Percentiles rank a stretch among this genome's conserved stretches.
phyloP scores from a whole-genome alignment of 2,329 filamentous ascomycete species.

The Sarocladiaceae sp. region DNA sequence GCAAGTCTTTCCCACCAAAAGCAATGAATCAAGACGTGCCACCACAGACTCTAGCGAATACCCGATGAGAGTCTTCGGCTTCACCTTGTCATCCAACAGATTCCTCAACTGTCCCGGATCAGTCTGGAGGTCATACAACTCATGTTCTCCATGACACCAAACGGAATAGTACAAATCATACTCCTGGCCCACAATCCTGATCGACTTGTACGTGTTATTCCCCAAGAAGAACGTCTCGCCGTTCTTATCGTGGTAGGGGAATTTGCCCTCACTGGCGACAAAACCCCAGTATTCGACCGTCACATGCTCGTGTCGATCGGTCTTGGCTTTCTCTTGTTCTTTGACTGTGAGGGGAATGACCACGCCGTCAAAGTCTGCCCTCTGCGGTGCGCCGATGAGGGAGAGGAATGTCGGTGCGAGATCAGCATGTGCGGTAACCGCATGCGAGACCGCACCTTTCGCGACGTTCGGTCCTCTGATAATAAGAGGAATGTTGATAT shows the following conservation, averaged over 20 bases:
- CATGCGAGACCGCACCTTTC: constrained; percentile 28
- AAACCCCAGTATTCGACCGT: constrained; percentile 49
- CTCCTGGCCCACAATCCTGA: constrained; percentile 41
- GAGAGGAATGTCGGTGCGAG: constrained; percentile 50
- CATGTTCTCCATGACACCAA: constrained; percentile 61
- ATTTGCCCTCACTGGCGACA: constrained; percentile 20
- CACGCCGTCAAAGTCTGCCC: constrained; percentile 47
- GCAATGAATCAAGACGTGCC: constrained; percentile 51
- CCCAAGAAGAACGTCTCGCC: constrained; percentile 13
- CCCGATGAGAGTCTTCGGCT: background rate
- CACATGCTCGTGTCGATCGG: constrained; percentile 39
- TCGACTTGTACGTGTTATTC: constrained; percentile 32
- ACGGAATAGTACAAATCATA: constrained; percentile 61
- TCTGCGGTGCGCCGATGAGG: constrained; percentile 21
- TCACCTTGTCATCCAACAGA: background rate
- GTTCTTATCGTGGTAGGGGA: background rate
- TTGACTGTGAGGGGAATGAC: constrained; percentile 33
- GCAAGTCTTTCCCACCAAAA: constrained; percentile 59
- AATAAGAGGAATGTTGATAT: constrained; percentile 46
- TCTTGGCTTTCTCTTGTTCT: constrained; percentile 19
- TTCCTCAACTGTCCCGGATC: constrained; percentile 3
- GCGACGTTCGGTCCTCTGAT: constrained; percentile 43
- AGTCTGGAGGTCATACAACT: constrained; percentile 51
- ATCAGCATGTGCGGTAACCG: constrained; percentile 48
- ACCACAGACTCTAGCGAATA: constrained; percentile 32